Percentiles rank a stretch among this genome's conserved stretches.
phyloP scores from a whole-genome alignment of 2,329 filamentous ascomycete species.

The Fusarium begoniae region DNA sequence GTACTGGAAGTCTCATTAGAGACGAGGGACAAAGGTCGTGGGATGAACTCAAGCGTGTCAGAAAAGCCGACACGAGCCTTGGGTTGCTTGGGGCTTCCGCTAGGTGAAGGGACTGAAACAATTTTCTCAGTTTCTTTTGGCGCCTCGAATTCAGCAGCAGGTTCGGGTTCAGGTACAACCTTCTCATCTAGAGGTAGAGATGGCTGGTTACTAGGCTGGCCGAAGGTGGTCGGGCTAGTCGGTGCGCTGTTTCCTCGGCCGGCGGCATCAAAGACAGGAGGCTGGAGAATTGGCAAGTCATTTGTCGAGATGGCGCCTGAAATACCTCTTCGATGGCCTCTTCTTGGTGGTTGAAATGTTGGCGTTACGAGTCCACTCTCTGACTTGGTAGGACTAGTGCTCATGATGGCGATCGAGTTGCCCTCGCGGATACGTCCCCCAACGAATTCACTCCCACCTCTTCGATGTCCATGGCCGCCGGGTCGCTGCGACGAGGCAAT shows the following conservation, averaged over 20 bases:
- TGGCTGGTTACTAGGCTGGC: constrained; percentile 28
- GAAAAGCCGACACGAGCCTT: constrained; percentile 82
- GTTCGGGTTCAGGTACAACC: constrained; percentile 2
- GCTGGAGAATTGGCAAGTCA: constrained; percentile 78
- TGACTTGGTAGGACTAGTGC: constrained; percentile 74
- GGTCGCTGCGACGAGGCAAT: constrained; percentile 66
- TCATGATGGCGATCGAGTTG: constrained; percentile 69
- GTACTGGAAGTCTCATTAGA: constrained; percentile 87
- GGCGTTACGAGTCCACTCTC: constrained; percentile 67
- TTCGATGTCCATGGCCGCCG: constrained; percentile 76
- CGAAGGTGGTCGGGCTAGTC: constrained; percentile 65
- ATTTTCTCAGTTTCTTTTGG: constrained; percentile 5
- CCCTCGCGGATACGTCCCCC: constrained; percentile 73
- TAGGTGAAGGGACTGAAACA: background rate
- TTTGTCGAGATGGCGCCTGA: constrained; percentile 86
- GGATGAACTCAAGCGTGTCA: constrained; percentile 84
- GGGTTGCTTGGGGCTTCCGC: constrained; percentile 45
- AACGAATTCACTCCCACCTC: constrained; percentile 87
- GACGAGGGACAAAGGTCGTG: constrained; percentile 81
- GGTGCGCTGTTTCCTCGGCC: constrained; percentile 70
- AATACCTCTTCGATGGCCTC: constrained; percentile 74
- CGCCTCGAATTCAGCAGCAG: background rate
- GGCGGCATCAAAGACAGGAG: constrained; percentile 59
- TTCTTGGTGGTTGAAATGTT: constrained; percentile 62
- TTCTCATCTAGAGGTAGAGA: constrained; percentile 26